Base-by-base conservation (phyloP, 129 eudicot genomes). In the Smallanthus sonchifolius region DNA sequence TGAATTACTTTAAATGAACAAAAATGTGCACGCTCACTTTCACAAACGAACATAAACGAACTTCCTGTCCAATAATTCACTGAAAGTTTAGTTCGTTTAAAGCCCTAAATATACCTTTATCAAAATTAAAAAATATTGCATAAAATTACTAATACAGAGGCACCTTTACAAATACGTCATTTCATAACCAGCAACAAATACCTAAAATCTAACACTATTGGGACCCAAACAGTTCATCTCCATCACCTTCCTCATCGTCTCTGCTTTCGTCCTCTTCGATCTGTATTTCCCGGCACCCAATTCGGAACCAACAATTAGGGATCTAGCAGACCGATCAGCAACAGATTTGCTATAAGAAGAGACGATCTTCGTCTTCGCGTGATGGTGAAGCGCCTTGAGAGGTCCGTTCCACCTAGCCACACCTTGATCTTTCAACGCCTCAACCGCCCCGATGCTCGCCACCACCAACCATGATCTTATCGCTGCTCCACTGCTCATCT, bases 351-450 rank as follows among this genome's bases (percentile, higher is more conserved):
- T 55, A 55, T 24, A 55, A 5, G 76, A 14, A 61, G 70, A 54
- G 38, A 69, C 78, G 0, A 83, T 61, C 14, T 79, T 87, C 20
- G 77, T 56, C 66, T 91, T 87, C 9, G 80, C 83, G 1, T 81
- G 76, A n/a, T 80, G 75, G 2, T 88, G 91, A 55, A 86, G 73
- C 0, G 82, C 80, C 47, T 72, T 78, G 1, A 85, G 57, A 6
- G 84, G 83, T 7, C 85, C 85, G 37, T 82, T 87, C 88, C 94
- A 85, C 2, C 90, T 61, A n/a, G 87, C 84, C 65, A 81, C 51
- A 83, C 93, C 49, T 77, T 89, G 88, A 82, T 89, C 92, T 84
- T 89, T 89, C 71, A 89, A 54, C 8, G 87, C 92, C 39, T 86
- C 96, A 36, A 89, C 85, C 2, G 88, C 88, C 4, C 90, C 90